A percentile compares a stretch with the other conserved stretches of the same genome.
Conservation (phyloP, 2,329 filamentous ascomycete species). For the Fusarium coffeatum region DNA sequence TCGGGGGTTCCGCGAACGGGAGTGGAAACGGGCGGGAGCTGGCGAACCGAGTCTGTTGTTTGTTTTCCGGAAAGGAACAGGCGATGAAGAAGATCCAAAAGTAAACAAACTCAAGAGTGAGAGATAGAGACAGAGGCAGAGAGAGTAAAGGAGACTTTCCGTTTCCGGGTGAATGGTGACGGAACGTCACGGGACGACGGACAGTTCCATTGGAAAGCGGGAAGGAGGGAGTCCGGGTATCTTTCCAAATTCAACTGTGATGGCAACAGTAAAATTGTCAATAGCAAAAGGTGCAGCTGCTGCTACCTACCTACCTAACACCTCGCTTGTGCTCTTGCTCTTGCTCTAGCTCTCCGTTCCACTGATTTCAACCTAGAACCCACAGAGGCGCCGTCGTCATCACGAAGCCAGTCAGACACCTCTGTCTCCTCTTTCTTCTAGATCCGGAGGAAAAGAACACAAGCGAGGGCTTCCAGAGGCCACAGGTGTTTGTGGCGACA, state of each 20-base stretch:
- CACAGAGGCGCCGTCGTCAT: background rate
- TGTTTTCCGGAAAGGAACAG: background rate
- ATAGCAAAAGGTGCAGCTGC: background rate
- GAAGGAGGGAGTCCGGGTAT: constrained; percentile 7
- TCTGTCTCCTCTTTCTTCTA: constrained; percentile 15
- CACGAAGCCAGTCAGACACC: background rate
- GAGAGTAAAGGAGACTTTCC: constrained; percentile 1
- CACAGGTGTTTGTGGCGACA: constrained; percentile 15
- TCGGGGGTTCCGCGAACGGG: constrained; percentile 33
- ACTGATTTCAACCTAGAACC: background rate
- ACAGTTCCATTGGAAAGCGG: constrained; percentile 5
- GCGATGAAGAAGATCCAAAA: background rate
- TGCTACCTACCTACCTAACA: background rate
- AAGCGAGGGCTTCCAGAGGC: background rate
- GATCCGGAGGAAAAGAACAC: constrained; percentile 13
- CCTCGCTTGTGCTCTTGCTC: background rate
- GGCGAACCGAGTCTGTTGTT: background rate
- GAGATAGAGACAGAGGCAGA: background rate
- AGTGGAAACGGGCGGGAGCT: constrained; percentile 10
- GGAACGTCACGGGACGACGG: constrained; percentile 33
- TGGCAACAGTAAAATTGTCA: constrained; percentile 1
- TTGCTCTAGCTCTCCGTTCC: background rate
- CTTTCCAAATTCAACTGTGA: background rate
- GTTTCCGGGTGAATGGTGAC: constrained; percentile 11
- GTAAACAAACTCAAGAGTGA: background rate